phyloP scores from a whole-genome alignment of 768 basidiomycete species.

The Suillus hirtellus region DNA sequence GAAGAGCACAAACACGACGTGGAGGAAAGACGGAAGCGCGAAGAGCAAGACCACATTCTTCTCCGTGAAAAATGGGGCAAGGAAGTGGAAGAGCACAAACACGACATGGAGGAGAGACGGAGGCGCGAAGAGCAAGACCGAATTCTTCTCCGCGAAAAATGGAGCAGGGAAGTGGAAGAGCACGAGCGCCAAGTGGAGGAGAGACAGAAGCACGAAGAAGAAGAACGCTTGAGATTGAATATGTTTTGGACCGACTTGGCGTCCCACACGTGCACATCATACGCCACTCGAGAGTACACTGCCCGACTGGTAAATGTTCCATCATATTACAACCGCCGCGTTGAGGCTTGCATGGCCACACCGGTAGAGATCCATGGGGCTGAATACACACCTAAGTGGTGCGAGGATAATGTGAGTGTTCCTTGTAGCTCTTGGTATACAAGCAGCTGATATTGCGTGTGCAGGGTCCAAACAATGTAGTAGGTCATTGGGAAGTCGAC shows the following conservation, averaged over 20 bases:
- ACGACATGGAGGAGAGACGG: background rate
- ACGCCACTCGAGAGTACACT: conserved; percentile 30
- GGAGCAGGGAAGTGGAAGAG: background rate
- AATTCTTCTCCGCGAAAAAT: background rate
- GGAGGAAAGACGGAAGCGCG: background rate
- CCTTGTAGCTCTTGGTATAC: background rate
- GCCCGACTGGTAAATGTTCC: conserved; percentile 33
- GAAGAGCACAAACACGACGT: conserved; percentile 12
- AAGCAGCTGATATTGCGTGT: background rate
- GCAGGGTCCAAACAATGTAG: conserved; percentile 18
- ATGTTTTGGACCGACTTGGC: conserved; percentile 25
- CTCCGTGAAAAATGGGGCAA: background rate
- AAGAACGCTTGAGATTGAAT: conserved; percentile 22
- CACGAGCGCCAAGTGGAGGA: background rate
- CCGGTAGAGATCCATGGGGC: conserved; percentile 27
- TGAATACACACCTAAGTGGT: conserved; percentile 18
- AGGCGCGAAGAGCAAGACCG: background rate
- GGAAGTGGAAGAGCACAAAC: conserved; percentile 13
- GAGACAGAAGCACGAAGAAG: conserved; percentile 20
- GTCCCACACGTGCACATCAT: conserved; percentile 27
- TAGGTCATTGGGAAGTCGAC: conserved; percentile 30
- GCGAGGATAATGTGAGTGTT: conserved; percentile 24
- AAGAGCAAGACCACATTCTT: background rate
- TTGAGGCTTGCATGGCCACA: conserved; percentile 28
- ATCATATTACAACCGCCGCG: conserved; percentile 16